Base-by-base conservation (phyloP, 2,329 filamentous ascomycete species). In the Cytospora piceae region DNA sequence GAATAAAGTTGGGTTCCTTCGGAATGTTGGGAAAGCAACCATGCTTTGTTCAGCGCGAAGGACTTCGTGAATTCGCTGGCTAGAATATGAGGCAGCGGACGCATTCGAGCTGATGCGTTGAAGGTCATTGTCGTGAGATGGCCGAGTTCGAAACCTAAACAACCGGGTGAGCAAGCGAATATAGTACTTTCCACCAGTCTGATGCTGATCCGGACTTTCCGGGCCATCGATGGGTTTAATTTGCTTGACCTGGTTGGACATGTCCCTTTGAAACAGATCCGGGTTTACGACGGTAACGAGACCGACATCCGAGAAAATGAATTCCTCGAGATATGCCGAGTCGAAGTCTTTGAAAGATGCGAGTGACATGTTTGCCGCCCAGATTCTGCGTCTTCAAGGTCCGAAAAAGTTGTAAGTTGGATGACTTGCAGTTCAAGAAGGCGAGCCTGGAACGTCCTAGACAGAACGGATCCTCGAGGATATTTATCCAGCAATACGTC, bases 21-120 rank as follows among this genome's bases (percentile, higher is more conserved):
- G 34, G n/a, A 55, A 42, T n/a, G 2, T 46, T 2, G 59, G 59
- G 22, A 61, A 61, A 6, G 59, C 39, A 15, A 46, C 29, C 9
- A 61, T 20, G 42, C 59, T 61, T 22, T 54, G 24, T 34, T 61
- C 31, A 20, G 32, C 14, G 8, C 59, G 32, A 0, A 61, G 24
- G 6, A 24, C 15, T 12, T 46, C 51, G 29, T 61, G 59, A 46
- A 61, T 20, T 20, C 20, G 37, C 34, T 61, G 51, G 29, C 59
- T 61, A 24, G 49, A 61, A 20, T 32, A 27, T 11, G 59, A 61
- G 15, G 24, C 20, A n/a, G 15, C 22, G 14, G 59, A 54, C 0
- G 59, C 27, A 1, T 24, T 32, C 34, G 51, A 46, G 34, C 7
- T 20, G 17, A 42, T 61, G 34, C 59, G 59, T 17, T 31, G 59